Evolutionary conservation across 192 early-diverging fungal species (phyloP).

Genomic region (Entrophospora sp.): DNA sequence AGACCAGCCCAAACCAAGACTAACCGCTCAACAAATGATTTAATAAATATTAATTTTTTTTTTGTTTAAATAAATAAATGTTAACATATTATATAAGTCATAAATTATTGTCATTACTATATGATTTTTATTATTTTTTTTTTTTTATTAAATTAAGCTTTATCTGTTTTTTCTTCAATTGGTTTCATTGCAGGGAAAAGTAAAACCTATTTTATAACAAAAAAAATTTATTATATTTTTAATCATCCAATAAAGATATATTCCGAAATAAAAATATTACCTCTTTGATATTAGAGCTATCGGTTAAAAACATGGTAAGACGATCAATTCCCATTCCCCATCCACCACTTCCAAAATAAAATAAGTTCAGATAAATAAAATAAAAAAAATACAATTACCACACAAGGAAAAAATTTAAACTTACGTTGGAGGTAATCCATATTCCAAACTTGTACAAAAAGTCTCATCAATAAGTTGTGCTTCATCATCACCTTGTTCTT

Average conservation of each 20-base stretch:
- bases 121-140: not conserved
- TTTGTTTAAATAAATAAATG: too few species aligned
- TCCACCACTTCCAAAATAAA: conserved; percentile 38
- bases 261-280: conserved; percentile 29
- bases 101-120: too few species aligned
- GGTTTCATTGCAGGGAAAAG: conserved; percentile 69
- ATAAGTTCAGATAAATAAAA: not conserved
- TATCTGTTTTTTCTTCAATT: conserved; percentile 31
- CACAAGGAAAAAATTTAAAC: conserved; percentile 22
- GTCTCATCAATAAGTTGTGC: conserved; percentile 97
- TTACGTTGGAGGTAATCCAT: conserved; percentile 88
- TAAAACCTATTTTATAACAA: conserved; percentile 33
- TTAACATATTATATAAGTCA: too few species aligned
- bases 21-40: too few species aligned
- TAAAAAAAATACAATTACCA: not conserved
- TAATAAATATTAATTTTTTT: too few species aligned
- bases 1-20: conserved; percentile 22
- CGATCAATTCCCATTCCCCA: conserved; percentile 96
- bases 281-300: conserved; percentile 98
- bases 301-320: conserved; percentile 96
- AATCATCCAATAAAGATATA: not conserved
- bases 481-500: conserved; percentile 98
- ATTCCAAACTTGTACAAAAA: conserved; percentile 95
- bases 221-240: not conserved
- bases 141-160: not conserved